phyloP scores from a whole-genome alignment of 139 green algal genomes.

The Haematococcus lacustris region DNA sequence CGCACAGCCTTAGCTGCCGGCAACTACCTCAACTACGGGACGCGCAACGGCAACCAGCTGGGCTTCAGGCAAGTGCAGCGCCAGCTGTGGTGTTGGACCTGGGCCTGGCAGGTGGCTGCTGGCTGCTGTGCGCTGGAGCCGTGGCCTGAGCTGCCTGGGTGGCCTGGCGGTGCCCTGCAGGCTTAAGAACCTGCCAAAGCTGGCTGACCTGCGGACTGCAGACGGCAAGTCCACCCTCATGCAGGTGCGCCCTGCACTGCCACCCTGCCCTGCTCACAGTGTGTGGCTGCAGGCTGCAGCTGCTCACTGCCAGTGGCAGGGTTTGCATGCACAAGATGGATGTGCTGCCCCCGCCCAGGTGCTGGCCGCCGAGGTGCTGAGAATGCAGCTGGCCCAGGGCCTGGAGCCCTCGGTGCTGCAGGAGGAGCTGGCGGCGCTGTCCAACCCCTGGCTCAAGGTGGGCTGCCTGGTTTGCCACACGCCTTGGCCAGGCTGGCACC shows the following conservation, averaged over 20 bases:
- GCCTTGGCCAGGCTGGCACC: no score
- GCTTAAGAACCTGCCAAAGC: conserved; percentile 38
- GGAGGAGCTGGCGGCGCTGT: conserved; percentile 24
- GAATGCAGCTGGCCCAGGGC: conserved; percentile 1
- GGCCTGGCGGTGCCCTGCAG: no score
- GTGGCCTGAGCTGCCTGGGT: no score
- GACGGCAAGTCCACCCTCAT: conserved; percentile 40
- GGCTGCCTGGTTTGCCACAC: neutral
- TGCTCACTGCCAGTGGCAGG: neutral
- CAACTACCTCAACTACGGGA: conserved; percentile 55
- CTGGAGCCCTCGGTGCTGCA: conserved; percentile 8
- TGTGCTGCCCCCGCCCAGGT: neutral
- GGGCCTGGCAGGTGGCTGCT: no score
- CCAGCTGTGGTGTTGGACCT: no score
- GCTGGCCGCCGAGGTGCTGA: conserved; percentile 19
- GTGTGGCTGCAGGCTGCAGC: neutral
- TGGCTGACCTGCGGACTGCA: conserved; percentile 32
- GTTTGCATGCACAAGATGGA: neutral
- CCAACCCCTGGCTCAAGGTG: conserved; percentile 32
- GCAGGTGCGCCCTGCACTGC: conserved; percentile 8
- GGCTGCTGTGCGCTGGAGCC: no score
- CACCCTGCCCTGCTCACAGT: neutral
- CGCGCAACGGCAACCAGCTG: conserved; percentile 13
- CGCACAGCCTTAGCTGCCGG: conserved; percentile 22
- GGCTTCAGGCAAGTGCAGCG: conserved; percentile 9